Conservation (phyloP, 805 yeast genomes). For the Kregervanrija delftensis region DNA sequence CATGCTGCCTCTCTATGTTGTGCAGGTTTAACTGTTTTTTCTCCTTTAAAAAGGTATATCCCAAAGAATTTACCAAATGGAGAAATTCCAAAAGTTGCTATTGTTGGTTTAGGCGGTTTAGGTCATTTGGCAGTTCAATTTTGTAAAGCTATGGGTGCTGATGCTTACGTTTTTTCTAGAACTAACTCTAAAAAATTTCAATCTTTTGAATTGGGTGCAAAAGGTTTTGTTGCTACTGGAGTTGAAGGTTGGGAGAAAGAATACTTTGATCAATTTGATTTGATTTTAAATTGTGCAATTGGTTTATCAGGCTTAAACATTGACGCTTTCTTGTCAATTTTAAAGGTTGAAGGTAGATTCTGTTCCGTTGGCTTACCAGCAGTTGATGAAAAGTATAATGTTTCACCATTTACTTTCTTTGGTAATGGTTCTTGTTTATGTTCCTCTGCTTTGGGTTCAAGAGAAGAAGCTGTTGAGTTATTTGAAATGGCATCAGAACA, state of each 20-base stretch:
- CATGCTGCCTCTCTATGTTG: slow-evolving; percentile 45
- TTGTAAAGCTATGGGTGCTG: slow-evolving; percentile 40
- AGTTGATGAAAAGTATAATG: slow-evolving; percentile 32
- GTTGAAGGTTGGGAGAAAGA: slow-evolving; percentile 34
- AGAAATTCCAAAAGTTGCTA: slow-evolving; percentile 31
- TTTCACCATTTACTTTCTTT: slow-evolving; percentile 47
- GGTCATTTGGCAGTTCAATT: slow-evolving; percentile 41
- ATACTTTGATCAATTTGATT: slow-evolving; percentile 30
- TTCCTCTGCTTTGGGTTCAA: slow-evolving; percentile 41
- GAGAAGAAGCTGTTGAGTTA: slow-evolving; percentile 39
- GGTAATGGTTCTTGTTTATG: slow-evolving; percentile 37
- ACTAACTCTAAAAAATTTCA: slow-evolving; percentile 33
- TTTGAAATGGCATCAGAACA: slow-evolving; percentile 39
- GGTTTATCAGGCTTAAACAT: slow-evolving; percentile 30
- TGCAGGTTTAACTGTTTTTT: slow-evolving; percentile 45
- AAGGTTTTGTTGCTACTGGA: slow-evolving; percentile 39
- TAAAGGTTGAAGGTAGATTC: slow-evolving; percentile 33
- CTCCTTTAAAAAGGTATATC: slow-evolving; percentile 38
- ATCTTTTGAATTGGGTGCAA: slow-evolving; percentile 35
- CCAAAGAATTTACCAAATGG: slow-evolving; percentile 24
- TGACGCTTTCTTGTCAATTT: slow-evolving; percentile 28
- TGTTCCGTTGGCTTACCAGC: slow-evolving; percentile 44
- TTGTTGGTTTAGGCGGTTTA: slow-evolving; percentile 41
- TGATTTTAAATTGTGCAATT: slow-evolving; percentile 37
- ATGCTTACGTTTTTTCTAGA: slow-evolving; percentile 38